Evolutionary conservation across 441 rosid species (phyloP).

Genomic region (Hura crepitans): DNA sequence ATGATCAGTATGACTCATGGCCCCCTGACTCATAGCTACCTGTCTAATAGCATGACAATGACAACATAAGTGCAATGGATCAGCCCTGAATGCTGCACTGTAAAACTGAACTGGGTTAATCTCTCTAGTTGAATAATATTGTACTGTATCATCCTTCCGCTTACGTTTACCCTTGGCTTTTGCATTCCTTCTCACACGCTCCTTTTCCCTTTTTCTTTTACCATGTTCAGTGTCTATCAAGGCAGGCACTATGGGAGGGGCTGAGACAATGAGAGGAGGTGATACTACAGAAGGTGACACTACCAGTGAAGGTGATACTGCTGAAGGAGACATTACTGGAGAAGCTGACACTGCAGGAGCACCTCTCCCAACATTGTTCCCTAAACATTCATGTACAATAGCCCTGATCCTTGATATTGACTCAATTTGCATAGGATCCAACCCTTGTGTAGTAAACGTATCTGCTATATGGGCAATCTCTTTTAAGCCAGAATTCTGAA

Average conservation of each 20-base stretch:
- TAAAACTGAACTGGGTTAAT: conserved; percentile 24
- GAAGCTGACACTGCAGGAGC: not conserved
- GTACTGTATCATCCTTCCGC: conserved; percentile 29
- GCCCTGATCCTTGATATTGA: conserved; percentile 42
- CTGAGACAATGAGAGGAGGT: not conserved
- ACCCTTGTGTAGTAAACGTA: conserved; percentile 33
- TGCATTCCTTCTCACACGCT: conserved; percentile 31
- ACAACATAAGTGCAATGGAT: conserved; percentile 26
- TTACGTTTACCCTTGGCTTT: conserved; percentile 26
- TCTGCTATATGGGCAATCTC: conserved; percentile 47
- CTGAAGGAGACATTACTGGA: not conserved
- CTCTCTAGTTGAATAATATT: conserved; percentile 21
- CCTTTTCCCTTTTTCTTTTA: conserved; percentile 33
- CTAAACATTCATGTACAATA: conserved; percentile 41
- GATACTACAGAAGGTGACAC: not conserved
- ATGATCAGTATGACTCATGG: conserved; percentile 18
- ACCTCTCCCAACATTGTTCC: conserved; percentile 28
- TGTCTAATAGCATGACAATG: conserved; percentile 23
- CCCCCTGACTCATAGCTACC: conserved; percentile 3
- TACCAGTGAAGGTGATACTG: not conserved
- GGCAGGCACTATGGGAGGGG: not conserved
- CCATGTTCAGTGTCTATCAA: conserved; percentile 24
- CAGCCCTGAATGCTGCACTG: conserved; percentile 28
- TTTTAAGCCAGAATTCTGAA: conserved; percentile 43
- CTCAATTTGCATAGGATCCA: conserved; percentile 39